Evolutionary conservation across 495 filamentous ascomycete genomes (phyloP).

Genomic region (Neurospora sp.): DNA sequence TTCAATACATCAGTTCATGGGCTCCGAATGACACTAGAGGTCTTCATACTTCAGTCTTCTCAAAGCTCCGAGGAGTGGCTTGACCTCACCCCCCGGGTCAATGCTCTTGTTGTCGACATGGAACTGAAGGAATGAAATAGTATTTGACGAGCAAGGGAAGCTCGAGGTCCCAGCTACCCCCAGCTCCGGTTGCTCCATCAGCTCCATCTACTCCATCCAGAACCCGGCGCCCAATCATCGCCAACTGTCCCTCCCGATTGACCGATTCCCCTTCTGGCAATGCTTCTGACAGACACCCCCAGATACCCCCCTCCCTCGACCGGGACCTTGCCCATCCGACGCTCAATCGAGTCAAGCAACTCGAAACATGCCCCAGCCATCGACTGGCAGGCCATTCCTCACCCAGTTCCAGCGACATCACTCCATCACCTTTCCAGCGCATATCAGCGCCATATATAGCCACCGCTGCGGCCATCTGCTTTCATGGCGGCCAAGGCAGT

Average conservation of each 20-base stretch:
- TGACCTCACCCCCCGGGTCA: background rate
- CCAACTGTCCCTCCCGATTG: background rate
- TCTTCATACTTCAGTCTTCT: background rate
- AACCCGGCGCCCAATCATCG: slow-evolving; percentile 14
- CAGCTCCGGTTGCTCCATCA: slow-evolving; percentile 4
- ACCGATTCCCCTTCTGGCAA: background rate
- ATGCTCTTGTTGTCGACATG: background rate
- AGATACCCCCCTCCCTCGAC: slow-evolving; percentile 5
- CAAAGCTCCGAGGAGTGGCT: background rate
- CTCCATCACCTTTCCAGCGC: background rate
- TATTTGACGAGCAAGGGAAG: slow-evolving; percentile 6
- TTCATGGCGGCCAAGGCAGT: background rate
- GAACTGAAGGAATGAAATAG: background rate
- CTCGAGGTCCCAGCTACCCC: slow-evolving; percentile 12
- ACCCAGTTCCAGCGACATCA: background rate
- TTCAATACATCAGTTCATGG: background rate
- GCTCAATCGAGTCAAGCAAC: slow-evolving; percentile 19
- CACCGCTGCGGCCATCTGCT: background rate
- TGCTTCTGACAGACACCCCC: slow-evolving; percentile 9
- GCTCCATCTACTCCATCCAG: slow-evolving; percentile 2
- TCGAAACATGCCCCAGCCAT: background rate
- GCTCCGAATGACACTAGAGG: background rate
- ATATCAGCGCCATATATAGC: background rate
- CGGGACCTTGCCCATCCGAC: slow-evolving; percentile 10
- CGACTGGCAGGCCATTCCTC: background rate